Conservation (phyloP, 164 flowering plant genomes). For the Stephania japonica region DNA sequence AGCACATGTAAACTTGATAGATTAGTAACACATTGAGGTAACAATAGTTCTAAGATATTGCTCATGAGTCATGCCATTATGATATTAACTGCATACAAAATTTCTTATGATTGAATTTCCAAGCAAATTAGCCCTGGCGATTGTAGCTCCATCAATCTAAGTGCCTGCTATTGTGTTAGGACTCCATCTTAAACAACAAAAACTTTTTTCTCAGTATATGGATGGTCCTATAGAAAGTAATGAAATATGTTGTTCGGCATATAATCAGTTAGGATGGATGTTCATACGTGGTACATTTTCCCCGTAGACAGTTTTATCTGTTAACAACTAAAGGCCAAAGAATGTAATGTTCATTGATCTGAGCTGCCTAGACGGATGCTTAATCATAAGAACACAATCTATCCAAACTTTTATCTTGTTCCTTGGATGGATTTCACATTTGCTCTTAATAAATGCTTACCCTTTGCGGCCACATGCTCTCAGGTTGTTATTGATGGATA, state of each 20-base stretch:
- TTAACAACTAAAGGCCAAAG: neutral
- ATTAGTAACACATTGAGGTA: neutral
- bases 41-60: neutral
- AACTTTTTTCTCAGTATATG: neutral
- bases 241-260: neutral
- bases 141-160: neutral
- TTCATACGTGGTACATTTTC: neutral
- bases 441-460: neutral
- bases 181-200: neutral
- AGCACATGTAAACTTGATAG: neutral
- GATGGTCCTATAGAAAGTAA: neutral
- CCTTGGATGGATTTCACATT: neutral
- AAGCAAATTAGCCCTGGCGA: neutral
- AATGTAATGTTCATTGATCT: neutral
- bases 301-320: neutral
- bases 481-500: constrained; percentile 93
- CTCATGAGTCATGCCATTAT: neutral
- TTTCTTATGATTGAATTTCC: neutral
- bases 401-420: constrained; percentile 1
- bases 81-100: neutral
- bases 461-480: constrained; percentile 4
- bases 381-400: neutral
- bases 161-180: neutral
- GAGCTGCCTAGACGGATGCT: constrained; percentile 2
- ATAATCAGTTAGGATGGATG: neutral